A percentile compares a stretch with the other conserved stretches of the same genome.
Evolutionary conservation across 108 stramenopile species (phyloP).

Genomic region (Epithemia pelagica): DNA sequence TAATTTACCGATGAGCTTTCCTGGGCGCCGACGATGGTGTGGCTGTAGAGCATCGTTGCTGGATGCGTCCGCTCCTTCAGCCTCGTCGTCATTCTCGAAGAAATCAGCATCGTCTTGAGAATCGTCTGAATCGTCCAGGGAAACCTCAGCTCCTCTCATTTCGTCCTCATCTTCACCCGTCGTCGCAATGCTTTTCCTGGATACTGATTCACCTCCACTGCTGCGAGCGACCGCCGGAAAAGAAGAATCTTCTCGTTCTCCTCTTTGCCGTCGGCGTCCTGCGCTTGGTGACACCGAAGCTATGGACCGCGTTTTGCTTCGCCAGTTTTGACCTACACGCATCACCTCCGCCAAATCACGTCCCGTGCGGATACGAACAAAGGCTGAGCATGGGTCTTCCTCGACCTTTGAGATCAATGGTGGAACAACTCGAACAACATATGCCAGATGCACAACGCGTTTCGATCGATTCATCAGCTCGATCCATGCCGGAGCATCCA

Average conservation of each 20-base stretch:
- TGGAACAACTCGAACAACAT: conserved; percentile 57
- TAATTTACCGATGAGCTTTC: background rate
- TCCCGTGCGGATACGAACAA: conserved; percentile 40
- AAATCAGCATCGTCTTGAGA: conserved; percentile 3
- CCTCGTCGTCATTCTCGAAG: background rate
- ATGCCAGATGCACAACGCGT: conserved; percentile 59
- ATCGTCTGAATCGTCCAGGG: background rate
- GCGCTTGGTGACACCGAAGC: background rate
- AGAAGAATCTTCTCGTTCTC: background rate
- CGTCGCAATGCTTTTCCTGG: background rate
- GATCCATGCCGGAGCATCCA: conserved; percentile 81
- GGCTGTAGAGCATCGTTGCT: background rate
- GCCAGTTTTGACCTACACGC: conserved; percentile 25
- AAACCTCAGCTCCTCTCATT: background rate
- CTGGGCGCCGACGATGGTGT: background rate
- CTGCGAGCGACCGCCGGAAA: background rate
- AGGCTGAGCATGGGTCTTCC: conserved; percentile 4
- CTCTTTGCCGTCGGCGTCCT: background rate
- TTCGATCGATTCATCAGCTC: conserved; percentile 78
- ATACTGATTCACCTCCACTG: background rate
- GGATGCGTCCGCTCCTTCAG: conserved; percentile 3
- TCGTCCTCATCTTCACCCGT: conserved; percentile 1
- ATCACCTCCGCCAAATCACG: conserved; percentile 59
- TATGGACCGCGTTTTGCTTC: background rate
- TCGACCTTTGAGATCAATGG: background rate